Percentiles rank a stretch among this genome's conserved stretches.
Conservation (phyloP, 2,329 filamentous ascomycete genomes). For the Neoascochyta sp. region DNA sequence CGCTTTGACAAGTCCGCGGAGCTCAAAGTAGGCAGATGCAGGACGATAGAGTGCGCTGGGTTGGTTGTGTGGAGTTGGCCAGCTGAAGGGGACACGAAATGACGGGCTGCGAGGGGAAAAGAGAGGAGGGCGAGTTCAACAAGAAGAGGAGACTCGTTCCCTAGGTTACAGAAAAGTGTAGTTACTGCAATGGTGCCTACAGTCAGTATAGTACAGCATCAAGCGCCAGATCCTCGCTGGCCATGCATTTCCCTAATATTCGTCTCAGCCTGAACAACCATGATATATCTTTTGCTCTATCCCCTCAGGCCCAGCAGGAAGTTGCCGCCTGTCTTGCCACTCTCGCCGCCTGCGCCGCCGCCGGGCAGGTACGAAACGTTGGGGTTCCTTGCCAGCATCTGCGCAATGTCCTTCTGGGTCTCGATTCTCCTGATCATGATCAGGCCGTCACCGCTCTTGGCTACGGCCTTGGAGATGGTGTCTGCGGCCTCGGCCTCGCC, state of each 20-base stretch:
- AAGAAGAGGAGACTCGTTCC: conserved; percentile 36
- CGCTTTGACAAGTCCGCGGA: no score
- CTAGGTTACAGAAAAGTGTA: conserved; percentile 29
- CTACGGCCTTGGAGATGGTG: conserved; percentile 88
- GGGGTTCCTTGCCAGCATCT: conserved; percentile 82
- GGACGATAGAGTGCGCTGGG: no score
- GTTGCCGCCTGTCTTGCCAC: conserved; percentile 59
- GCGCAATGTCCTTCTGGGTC: conserved; percentile 91
- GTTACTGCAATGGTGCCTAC: conserved; percentile 13
- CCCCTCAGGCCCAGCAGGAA: conserved; percentile 64
- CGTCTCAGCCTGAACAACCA: conserved; percentile 1
- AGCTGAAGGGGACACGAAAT: no score
- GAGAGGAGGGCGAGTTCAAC: background rate
- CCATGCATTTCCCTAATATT: conserved; percentile 18
- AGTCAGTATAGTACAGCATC: conserved; percentile 32
- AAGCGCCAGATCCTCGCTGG: conserved; percentile 16
- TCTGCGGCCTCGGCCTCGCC: conserved; percentile 96
- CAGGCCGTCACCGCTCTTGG: conserved; percentile 87
- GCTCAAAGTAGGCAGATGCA: no score
- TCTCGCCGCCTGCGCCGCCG: conserved; percentile 54
- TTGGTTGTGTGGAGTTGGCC: no score
- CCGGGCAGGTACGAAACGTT: conserved; percentile 94
- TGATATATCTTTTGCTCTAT: conserved; percentile 8
- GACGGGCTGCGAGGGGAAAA: no score
- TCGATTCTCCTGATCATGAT: conserved; percentile 97